Percentiles rank a stretch among this genome's conserved stretches.
phyloP scores from a whole-genome alignment of 371 early-diverging fungal species.

The Synchytrium microbalum region DNA sequence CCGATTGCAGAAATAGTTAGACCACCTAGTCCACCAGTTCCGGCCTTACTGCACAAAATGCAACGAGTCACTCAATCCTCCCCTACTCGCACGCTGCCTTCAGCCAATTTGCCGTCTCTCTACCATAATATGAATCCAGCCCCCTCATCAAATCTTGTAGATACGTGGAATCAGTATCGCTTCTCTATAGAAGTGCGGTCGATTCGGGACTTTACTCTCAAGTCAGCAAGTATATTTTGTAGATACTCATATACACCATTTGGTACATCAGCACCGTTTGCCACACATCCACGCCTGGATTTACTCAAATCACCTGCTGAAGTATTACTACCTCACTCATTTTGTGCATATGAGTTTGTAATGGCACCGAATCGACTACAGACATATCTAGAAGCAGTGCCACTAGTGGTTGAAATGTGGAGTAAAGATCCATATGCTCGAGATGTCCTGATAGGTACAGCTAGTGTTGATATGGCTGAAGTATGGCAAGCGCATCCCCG shows the following conservation, averaged over 20 bases:
- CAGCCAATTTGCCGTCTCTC: background rate
- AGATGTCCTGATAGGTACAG: slow-evolving; percentile 25
- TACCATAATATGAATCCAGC: background rate
- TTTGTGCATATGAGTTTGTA: slow-evolving; percentile 41
- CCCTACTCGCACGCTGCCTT: background rate
- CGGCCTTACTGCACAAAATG: background rate
- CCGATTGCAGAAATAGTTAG: background rate
- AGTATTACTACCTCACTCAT: slow-evolving; percentile 26
- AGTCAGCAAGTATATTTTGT: slow-evolving; percentile 18
- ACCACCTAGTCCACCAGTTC: background rate
- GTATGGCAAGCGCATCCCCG: slow-evolving; percentile 6
- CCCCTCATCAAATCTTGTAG: background rate
- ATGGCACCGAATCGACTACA: slow-evolving; percentile 28
- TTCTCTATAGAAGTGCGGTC: slow-evolving; percentile 42
- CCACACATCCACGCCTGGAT: slow-evolving; percentile 26
- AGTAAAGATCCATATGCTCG: slow-evolving; percentile 18
- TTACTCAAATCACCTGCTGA: slow-evolving; percentile 12
- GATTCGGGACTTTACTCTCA: slow-evolving; percentile 20
- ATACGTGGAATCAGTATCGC: slow-evolving; percentile 38
- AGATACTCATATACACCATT: slow-evolving; percentile 29
- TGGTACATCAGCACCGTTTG: slow-evolving; percentile 28
- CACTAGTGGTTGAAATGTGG: slow-evolving; percentile 31
- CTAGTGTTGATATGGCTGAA: slow-evolving; percentile 20
- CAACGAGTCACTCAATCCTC: background rate
- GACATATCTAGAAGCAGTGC: slow-evolving; percentile 33